Percentiles rank a stretch among this genome's conserved stretches.
Conservation (phyloP, 2,329 filamentous ascomycete genomes). For the Diplocarpon rosae region DNA sequence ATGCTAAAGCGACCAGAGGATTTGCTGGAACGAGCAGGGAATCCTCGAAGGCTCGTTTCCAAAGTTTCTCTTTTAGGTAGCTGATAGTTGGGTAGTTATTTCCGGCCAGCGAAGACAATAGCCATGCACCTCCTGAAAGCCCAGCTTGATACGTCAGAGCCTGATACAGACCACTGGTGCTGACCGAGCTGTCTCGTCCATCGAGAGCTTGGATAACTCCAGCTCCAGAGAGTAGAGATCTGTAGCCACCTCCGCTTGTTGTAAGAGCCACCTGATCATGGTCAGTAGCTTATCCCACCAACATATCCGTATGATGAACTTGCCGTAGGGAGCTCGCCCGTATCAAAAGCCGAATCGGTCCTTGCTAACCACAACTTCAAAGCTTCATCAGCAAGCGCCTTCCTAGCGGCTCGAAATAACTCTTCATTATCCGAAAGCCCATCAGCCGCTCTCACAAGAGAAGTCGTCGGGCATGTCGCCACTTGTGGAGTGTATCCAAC, state of each 20-base stretch:
- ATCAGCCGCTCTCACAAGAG: constrained; percentile 30
- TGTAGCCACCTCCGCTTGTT: constrained; percentile 14
- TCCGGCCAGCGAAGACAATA: constrained; percentile 34
- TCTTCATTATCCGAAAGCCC: constrained; percentile 30
- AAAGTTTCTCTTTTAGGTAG: constrained; percentile 30
- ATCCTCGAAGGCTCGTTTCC: constrained; percentile 31
- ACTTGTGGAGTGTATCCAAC: constrained; percentile 27
- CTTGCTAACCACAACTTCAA: constrained; percentile 31
- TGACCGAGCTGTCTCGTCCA: constrained; percentile 30
- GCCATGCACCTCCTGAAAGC: constrained; percentile 36
- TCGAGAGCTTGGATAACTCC: constrained; percentile 34
- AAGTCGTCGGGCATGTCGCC: constrained; percentile 29
- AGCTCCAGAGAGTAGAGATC: constrained; percentile 30
- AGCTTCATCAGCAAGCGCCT: constrained; percentile 29
- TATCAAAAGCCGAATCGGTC: constrained; percentile 28
- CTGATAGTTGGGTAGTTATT: constrained; percentile 37
- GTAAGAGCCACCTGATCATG: constrained; percentile 23
- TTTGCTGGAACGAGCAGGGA: constrained; percentile 29
- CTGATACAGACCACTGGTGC: constrained; percentile 34
- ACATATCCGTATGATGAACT: background rate
- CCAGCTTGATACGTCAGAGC: constrained; percentile 35
- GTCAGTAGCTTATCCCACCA: background rate
- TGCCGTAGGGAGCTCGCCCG: constrained; percentile 28
- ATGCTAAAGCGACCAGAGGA: constrained; percentile 24
- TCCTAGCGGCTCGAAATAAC: constrained; percentile 30